Base-by-base conservation (phyloP, 768 basidiomycete species). In the Lactarius sp. region DNA sequence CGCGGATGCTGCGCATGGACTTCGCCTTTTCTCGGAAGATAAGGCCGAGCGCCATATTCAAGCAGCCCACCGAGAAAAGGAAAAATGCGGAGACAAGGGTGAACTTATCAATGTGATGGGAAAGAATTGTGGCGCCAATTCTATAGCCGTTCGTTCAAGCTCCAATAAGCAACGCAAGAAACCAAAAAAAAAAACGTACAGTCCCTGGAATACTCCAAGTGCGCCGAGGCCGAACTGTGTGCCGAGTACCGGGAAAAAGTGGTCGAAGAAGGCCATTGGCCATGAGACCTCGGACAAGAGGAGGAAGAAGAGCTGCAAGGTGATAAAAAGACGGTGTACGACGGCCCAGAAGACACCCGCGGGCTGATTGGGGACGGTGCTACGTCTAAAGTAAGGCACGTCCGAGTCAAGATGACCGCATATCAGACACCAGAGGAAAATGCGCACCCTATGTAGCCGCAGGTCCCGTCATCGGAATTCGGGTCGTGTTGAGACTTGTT, bases 261-360 rank as follows among this genome's bases (percentile, higher is more conserved):
- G 83, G 71, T 85, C 80, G 75, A 96, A 96, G 79, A 93, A 90
- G 36, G 77, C 71, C 8, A 81, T 74, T 12, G 92, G 92, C 83
- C 91, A 90, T 66, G 89, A 85, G 62, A 94, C 66, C 75, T 97
- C 94, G 60, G 93, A 89, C 61, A 94, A 74, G 65, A 94, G 75
- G 70, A 96, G 85, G 37, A 92, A 79, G 70, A 94, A 73, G 64
- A 87, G 83, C 77, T 94, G 90, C 74, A 90, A 86, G 65, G 94
- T 84, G 73, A 96, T 92, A 73, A 96, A 83, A 60, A 96, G 80
- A 64, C 91, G 81, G 75, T 92, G 92, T 66, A 95, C 77, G 65
- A 96, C 85, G 5, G 91, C 90, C 90, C 93, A 97, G 76, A 97
- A 96, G 9, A 84, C 83, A 33, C 94, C 94, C 20, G 90, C 94